Conservation (phyloP, 164 flowering plant genomes). For the Annona cherimola region DNA sequence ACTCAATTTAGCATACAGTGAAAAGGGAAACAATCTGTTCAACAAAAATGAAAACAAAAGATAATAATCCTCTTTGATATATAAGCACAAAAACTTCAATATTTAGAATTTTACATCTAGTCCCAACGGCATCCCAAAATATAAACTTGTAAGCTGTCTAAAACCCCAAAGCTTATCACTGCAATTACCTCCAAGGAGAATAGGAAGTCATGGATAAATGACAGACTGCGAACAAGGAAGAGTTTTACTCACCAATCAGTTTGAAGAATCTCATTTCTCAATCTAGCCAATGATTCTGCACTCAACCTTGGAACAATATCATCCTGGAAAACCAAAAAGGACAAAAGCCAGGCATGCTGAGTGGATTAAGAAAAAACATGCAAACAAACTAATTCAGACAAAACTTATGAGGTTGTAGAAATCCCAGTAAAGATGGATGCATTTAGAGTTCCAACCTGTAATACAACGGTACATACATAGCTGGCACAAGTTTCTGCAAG, state of each 20-base stretch:
- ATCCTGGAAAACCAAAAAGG: constrained; percentile 38
- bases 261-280: constrained; percentile 85
- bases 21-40: background rate
- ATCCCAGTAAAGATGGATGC: background rate
- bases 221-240: background rate
- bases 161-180: background rate
- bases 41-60: background rate
- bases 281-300: constrained; percentile 59
- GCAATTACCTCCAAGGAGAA: background rate
- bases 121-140: too few relatives aligned
- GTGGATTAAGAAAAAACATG: background rate
- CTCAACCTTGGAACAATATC: constrained; percentile 87
- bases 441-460: constrained; percentile 51
- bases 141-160: background rate
- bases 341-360: background rate
- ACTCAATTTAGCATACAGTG: background rate
- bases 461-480: constrained; percentile 62
- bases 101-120: too few relatives aligned
- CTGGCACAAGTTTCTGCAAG: constrained; percentile 75
- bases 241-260: constrained; percentile 74
- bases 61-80: too few relatives aligned
- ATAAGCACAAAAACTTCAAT: too few relatives aligned
- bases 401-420: background rate
- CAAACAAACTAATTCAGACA: background rate
- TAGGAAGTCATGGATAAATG: background rate